Conservation (phyloP, 352 stramenopile species). For the Phytophthora cryptogea region DNA sequence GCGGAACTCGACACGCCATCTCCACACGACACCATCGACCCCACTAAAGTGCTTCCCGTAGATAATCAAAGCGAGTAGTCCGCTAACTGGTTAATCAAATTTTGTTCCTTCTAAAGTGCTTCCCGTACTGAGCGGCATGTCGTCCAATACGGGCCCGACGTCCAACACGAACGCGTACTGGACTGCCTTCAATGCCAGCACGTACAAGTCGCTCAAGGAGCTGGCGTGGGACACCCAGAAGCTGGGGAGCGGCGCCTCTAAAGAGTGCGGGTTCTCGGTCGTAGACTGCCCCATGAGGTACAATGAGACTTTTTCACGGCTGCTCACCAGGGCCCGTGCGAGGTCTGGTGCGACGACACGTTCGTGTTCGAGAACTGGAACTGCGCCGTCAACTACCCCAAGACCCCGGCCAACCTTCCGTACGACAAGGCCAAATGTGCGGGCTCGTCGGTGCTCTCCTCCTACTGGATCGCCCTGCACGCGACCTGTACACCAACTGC, state of each 20-base stretch:
- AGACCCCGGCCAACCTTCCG: slow-evolving; percentile 38
- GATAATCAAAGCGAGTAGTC: too few relatives aligned
- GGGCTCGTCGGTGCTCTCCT: slow-evolving; percentile 36
- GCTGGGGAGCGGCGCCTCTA: slow-evolving; percentile 26
- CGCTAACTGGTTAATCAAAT: too few relatives aligned
- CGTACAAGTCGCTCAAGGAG: slow-evolving; percentile 40
- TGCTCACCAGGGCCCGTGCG: slow-evolving; percentile 47
- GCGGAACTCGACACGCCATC: too few relatives aligned
- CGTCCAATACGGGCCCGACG: slow-evolving; percentile 37
- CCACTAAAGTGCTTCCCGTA: slow-evolving; percentile 35
- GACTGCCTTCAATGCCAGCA: slow-evolving; percentile 46
- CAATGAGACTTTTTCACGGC: slow-evolving; percentile 49
- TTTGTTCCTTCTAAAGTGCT: slow-evolving; percentile 31
- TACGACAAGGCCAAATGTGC: slow-evolving; percentile 48
- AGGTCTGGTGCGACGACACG: slow-evolving; percentile 50
- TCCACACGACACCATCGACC: slow-evolving; percentile 50
- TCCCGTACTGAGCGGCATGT: slow-evolving; percentile 45
- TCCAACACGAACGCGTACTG: slow-evolving; percentile 42
- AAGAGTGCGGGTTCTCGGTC: slow-evolving; percentile 38
- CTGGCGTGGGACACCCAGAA: slow-evolving; percentile 30
- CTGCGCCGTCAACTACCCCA: slow-evolving; percentile 37
- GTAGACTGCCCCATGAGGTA: slow-evolving; percentile 33
- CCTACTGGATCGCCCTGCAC: slow-evolving; percentile 56
- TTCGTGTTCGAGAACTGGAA: slow-evolving; percentile 49
- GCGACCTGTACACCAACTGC: slow-evolving; percentile 53